Conservation (phyloP, 768 basidiomycete genomes). For the Gymnopilus junonius region DNA sequence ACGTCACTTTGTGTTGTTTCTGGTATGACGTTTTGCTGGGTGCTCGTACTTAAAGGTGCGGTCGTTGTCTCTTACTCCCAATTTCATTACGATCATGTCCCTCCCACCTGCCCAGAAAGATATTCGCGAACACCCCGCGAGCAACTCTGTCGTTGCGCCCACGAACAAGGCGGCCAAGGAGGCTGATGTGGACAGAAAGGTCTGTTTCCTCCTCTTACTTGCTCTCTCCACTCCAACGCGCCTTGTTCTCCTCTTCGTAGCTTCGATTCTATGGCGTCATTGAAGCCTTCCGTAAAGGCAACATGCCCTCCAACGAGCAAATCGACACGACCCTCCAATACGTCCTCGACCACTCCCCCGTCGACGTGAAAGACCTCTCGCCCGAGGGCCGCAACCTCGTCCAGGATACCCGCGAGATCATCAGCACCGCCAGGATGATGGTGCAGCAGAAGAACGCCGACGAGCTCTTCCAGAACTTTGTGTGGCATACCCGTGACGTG, state of each 20-base stretch:
- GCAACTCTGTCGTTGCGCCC: conserved; percentile 68
- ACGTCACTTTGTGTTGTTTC: neutral
- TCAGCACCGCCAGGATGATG: conserved; percentile 72
- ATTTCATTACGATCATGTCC: conserved; percentile 53
- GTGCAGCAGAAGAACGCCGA: conserved; percentile 88
- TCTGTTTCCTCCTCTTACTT: conserved; percentile 18
- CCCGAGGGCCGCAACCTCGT: conserved; percentile 78
- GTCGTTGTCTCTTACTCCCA: neutral
- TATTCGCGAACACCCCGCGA: conserved; percentile 57
- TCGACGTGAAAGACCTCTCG: conserved; percentile 70
- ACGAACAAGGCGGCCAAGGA: conserved; percentile 62
- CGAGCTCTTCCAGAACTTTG: conserved; percentile 90
- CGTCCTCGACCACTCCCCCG: conserved; percentile 58
- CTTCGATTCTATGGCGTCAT: conserved; percentile 82
- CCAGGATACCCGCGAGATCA: conserved; percentile 77
- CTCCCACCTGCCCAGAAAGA: conserved; percentile 67
- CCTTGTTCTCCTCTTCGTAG: conserved; percentile 29
- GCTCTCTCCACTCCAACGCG: neutral
- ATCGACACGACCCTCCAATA: conserved; percentile 76
- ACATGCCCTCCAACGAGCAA: conserved; percentile 80
- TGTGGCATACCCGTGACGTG: conserved; percentile 76
- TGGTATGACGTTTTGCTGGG: neutral
- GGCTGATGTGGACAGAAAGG: conserved; percentile 83
- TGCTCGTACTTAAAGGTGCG: neutral
- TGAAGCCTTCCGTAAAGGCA: conserved; percentile 78